A percentile compares a stretch with the other conserved stretches of the same genome.
Conservation (phyloP, 257 asterid genomes). For the Mentha longifolia region DNA sequence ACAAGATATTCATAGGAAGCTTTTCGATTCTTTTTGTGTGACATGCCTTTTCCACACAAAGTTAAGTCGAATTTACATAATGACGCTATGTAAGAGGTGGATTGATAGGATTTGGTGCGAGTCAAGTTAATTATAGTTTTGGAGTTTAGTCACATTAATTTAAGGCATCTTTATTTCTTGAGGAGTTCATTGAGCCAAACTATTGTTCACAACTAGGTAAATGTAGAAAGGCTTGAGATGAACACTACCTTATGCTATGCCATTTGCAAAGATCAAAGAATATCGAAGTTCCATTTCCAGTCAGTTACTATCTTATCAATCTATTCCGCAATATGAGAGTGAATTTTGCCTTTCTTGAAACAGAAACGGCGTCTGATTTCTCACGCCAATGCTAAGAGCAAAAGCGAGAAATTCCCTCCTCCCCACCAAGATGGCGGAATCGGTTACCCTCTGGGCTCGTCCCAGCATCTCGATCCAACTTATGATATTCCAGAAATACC, state of each 20-base stretch:
- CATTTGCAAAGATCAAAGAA: background rate
- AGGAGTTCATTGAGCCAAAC: background rate
- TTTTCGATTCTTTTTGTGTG: background rate
- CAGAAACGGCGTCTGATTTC: constrained; percentile 80
- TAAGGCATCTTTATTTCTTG: background rate
- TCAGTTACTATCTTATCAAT: background rate
- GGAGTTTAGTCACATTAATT: background rate
- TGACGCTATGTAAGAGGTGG: too few relatives aligned
- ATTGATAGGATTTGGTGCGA: background rate
- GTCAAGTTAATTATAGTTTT: background rate
- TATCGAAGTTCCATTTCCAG: background rate
- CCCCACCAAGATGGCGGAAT: constrained; percentile 88
- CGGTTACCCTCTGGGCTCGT: constrained; percentile 62
- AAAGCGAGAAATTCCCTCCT: constrained; percentile 89
- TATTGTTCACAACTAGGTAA: background rate
- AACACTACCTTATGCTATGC: background rate
- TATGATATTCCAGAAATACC: constrained; percentile 73
- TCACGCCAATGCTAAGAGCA: constrained; percentile 86
- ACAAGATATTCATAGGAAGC: background rate
- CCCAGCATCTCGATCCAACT: constrained; percentile 59
- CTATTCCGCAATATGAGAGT: background rate
- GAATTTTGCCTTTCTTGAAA: constrained; percentile 21
- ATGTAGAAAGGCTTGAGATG: background rate
- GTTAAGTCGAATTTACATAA: background rate
- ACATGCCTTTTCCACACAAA: background rate